phyloP scores from a whole-genome alignment of 306 rosid genomes.

The Dalbergia cultrata region DNA sequence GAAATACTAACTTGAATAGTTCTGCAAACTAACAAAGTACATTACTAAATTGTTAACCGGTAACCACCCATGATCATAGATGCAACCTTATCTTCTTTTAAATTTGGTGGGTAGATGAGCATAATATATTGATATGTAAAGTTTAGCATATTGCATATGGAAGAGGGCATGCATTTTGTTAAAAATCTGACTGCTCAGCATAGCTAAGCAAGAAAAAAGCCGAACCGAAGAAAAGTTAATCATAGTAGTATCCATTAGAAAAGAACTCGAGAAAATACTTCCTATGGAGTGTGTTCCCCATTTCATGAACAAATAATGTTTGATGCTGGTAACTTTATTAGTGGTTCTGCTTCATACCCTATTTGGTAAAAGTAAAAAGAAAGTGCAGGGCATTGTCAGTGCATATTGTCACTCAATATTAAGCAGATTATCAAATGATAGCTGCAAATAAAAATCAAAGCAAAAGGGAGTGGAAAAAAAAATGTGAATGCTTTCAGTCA shows the following conservation, averaged over 20 bases:
- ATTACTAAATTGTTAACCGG: conserved; percentile 1
- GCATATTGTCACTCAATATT: conserved; percentile 14
- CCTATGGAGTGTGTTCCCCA: conserved; percentile 30
- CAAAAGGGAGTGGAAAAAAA: background rate
- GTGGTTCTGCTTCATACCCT: conserved; percentile 33
- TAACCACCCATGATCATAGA: conserved; percentile 32
- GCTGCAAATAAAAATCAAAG: background rate
- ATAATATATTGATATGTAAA: background rate
- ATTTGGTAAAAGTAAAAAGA: conserved; percentile 14
- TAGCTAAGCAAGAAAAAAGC: conserved; percentile 2
- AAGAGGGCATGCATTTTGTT: background rate
- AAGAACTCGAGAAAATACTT: background rate
- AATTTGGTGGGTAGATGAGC: conserved; percentile 30
- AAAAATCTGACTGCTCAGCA: conserved; percentile 34
- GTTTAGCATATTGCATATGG: conserved; percentile 23
- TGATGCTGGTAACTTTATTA: conserved; percentile 11
- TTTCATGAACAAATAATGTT: conserved; percentile 32
- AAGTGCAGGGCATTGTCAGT: background rate
- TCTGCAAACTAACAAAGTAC: conserved; percentile 6
- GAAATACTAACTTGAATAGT: conserved; percentile 1
- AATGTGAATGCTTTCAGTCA: background rate
- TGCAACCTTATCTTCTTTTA: background rate
- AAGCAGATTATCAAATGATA: conserved; percentile 6
- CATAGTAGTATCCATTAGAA: background rate
- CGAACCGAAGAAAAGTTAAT: conserved; percentile 32